Conservation (phyloP, 2,329 filamentous ascomycete species). For the Epichloe coenophiala region DNA sequence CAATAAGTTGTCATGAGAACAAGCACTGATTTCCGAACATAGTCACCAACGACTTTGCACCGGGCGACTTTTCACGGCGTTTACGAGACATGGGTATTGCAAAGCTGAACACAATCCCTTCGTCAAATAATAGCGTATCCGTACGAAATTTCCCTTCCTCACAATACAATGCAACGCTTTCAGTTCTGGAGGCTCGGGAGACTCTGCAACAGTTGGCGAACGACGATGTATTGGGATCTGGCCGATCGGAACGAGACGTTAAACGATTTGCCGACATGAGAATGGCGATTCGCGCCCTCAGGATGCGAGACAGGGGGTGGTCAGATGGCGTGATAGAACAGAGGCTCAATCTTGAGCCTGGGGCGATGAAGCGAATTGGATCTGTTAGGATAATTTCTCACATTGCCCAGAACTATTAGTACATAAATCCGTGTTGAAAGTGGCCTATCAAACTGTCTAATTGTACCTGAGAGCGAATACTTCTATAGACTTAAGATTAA, state of each 20-base stretch:
- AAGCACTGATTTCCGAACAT: not conserved
- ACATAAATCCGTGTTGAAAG: no score
- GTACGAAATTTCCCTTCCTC: not conserved
- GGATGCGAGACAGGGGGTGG: conserved; percentile 1
- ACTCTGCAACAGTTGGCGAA: not conserved
- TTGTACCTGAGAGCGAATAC: no score
- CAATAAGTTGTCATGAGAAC: no score
- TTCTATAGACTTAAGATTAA: no score
- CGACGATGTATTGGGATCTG: not conserved
- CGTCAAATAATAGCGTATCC: not conserved
- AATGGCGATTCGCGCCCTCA: not conserved
- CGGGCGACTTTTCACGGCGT: not conserved
- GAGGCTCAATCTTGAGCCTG: not conserved
- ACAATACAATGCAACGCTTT: not conserved
- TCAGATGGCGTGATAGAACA: not conserved
- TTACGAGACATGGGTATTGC: not conserved
- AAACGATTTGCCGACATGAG: conserved; percentile 5
- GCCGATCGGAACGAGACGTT: not conserved
- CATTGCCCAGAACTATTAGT: not conserved
- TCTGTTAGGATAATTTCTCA: not conserved
- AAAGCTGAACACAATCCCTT: not conserved
- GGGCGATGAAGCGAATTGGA: not conserved
- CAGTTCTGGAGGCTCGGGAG: not conserved
- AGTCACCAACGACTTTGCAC: not conserved
- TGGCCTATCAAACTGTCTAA: no score